Evolutionary conservation across 192 early-diverging fungal species (phyloP), one percentile per base, ranked within the genome.

Genomic region (Coemansia sp.): DNA sequence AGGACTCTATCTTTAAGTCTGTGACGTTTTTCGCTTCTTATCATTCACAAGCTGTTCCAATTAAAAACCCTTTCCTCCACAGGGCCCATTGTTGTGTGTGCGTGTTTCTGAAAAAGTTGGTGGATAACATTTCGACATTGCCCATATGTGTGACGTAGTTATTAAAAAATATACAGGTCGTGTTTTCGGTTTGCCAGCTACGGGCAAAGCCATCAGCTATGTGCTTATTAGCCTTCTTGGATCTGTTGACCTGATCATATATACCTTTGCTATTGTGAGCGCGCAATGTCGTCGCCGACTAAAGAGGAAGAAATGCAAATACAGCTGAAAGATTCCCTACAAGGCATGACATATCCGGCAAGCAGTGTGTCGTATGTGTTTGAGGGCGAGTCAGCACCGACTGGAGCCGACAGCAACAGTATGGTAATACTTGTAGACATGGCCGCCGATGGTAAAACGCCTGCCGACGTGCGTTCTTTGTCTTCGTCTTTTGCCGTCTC

Each of bases 1-100:
- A 76, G 97, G 97, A 22, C 75, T 94, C 29, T 94, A 94, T 57
- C 83, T 94, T 62, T 94, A 91, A 54, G 11, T 48, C 1, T 15
- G 10, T 15, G 10, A 11, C 33, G 30, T 9, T 33, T 48, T 22
- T 23, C 25, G 8, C 9, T 23, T 8, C 25, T 36, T 15, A 34
- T 14, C 14, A 48, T 48, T 22, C 11, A 25, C 10, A 25, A 48
- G n/a, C 23, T 25, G 22, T 25, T 9, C 2, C 23, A 11, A 9
- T 9, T 25, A 48, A 9, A 22, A 48, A 48, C 20, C n/a, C n/a
- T n/a, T n/a, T n/a, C n/a, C n/a, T n/a, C n/a, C n/a, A n/a, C n/a
- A n/a, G n/a, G n/a, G n/a, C n/a, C n/a, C n/a, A n/a, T n/a, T n/a
- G n/a, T n/a, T n/a, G n/a, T n/a, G n/a, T n/a, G n/a, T 36, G 34